A percentile compares a stretch with the other conserved stretches of the same genome.
Evolutionary conservation across 129 eudicot species (phyloP).

Genomic region (Erigeron canadensis): DNA sequence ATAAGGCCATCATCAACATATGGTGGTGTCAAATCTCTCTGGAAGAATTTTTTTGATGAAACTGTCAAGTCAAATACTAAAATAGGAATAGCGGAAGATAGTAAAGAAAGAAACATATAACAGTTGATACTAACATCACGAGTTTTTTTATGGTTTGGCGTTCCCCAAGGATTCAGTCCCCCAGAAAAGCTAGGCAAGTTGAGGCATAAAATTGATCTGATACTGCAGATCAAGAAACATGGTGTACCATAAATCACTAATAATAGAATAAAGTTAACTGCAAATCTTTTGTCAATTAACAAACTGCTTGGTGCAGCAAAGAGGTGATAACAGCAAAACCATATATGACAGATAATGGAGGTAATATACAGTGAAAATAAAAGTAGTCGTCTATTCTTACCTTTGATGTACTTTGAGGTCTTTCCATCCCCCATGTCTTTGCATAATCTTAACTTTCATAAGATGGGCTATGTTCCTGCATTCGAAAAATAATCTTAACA

Average conservation of each 20-base stretch:
- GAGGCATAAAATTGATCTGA: conserved; percentile 87
- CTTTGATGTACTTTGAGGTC: conserved; percentile 63
- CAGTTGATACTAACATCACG: conserved; percentile 51
- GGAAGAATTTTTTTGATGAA: conserved; percentile 21
- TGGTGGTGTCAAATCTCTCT: conserved; percentile 83
- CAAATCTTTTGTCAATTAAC: not conserved
- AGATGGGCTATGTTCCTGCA: conserved; percentile 79
- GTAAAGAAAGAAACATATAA: not conserved
- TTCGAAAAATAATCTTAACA: not conserved
- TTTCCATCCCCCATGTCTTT: conserved; percentile 70
- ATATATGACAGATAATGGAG: not conserved
- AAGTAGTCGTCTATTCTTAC: conserved; percentile 29
- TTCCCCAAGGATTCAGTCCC: conserved; percentile 99
- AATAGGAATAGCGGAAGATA: not conserved
- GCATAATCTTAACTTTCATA: conserved; percentile 69
- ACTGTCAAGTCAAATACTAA: not conserved
- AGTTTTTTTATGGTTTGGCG: conserved; percentile 49
- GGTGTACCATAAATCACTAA: not conserved
- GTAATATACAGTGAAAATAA: not conserved
- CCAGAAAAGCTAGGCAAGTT: conserved; percentile 98
- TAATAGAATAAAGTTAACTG: not conserved
- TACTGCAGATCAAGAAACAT: conserved; percentile 44
- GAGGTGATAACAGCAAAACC: not conserved
- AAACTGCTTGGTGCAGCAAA: not conserved
- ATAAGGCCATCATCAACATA: conserved; percentile 78